A percentile compares a stretch with the other conserved stretches of the same genome.
Conservation (phyloP, 225 moss, liverwort and hornwort species). For the Physcomitrellopsis africana region DNA sequence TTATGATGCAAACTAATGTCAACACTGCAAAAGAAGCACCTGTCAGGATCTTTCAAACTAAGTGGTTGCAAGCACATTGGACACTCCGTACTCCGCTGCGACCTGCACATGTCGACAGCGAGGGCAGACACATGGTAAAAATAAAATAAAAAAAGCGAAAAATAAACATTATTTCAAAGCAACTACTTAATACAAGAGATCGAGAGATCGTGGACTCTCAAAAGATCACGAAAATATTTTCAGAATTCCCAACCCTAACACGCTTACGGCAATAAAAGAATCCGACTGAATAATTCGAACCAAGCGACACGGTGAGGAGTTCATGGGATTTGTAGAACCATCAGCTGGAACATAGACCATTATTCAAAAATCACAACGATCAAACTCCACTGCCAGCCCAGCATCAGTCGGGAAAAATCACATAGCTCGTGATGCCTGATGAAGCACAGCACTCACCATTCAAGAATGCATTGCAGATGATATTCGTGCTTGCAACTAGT, state of each 20-base stretch:
- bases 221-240: background rate
- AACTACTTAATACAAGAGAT: too few relatives aligned
- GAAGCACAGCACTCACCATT: constrained; percentile 61
- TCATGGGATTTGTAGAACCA: background rate
- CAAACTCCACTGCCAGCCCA: background rate
- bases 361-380: background rate
- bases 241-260: constrained; percentile 24
- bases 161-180: background rate
- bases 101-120: constrained; percentile 42
- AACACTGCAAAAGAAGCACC: constrained; percentile 31
- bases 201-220: background rate
- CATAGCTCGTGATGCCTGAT: background rate
- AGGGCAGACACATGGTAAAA: background rate
- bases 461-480: constrained; percentile 86
- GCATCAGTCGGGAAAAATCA: constrained; percentile 1
- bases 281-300: background rate
- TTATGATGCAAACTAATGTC: too few relatives aligned
- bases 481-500: constrained; percentile 89
- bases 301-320: background rate
- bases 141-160: background rate
- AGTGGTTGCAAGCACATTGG: constrained; percentile 88
- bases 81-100: constrained; percentile 85
- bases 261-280: background rate
- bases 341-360: constrained; percentile 1
- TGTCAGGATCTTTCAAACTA: constrained; percentile 78